Conservation (phyloP, 495 filamentous ascomycete genomes). For the Amorphotheca resinae region DNA sequence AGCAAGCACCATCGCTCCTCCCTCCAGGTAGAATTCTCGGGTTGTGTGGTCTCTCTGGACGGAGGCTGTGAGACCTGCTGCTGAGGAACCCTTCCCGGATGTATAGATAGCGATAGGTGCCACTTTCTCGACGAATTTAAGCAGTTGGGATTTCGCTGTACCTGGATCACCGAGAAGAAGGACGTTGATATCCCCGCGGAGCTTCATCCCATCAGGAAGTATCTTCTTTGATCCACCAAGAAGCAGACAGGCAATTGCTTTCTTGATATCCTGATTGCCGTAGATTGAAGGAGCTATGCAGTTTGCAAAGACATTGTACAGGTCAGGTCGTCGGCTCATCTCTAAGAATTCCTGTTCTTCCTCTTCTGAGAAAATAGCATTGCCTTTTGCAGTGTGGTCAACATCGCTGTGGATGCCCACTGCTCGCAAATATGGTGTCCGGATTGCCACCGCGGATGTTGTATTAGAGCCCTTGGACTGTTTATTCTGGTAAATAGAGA, state of each 20-base stretch:
- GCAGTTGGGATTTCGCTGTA: conserved; percentile 93
- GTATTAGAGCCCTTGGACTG: conserved; percentile 63
- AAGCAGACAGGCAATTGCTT: conserved; percentile 90
- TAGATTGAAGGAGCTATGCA: conserved; percentile 98
- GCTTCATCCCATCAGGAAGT: conserved; percentile 94
- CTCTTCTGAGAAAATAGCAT: conserved; percentile 76
- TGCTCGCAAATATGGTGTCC: conserved; percentile 92
- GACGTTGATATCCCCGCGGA: conserved; percentile 97
- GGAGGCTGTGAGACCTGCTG: conserved; percentile 94
- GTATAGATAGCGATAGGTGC: conserved; percentile 98
- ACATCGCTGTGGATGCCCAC: conserved; percentile 85
- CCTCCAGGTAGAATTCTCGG: conserved; percentile 95
- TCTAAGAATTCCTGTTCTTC: conserved; percentile 97
- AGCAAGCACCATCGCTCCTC: conserved; percentile 96
- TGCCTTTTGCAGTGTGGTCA: conserved; percentile 81
- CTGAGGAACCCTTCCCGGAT: conserved; percentile 96
- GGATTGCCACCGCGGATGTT: conserved; percentile 75
- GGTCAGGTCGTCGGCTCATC: conserved; percentile 77
- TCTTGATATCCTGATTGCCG: conserved; percentile 93
- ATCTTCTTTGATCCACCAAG: conserved; percentile 98
- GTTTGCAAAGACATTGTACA: conserved; percentile 79
- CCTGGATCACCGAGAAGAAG: conserved; percentile 94
- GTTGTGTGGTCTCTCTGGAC: conserved; percentile 88
- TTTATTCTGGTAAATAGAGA: conserved; percentile 92
- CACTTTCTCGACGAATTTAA: conserved; percentile 96